These are phyloP conservation scores for Nakazawaea ernobii DNA, from an alignment of 805 yeast species.

Conservation along the genomic window DNA sequence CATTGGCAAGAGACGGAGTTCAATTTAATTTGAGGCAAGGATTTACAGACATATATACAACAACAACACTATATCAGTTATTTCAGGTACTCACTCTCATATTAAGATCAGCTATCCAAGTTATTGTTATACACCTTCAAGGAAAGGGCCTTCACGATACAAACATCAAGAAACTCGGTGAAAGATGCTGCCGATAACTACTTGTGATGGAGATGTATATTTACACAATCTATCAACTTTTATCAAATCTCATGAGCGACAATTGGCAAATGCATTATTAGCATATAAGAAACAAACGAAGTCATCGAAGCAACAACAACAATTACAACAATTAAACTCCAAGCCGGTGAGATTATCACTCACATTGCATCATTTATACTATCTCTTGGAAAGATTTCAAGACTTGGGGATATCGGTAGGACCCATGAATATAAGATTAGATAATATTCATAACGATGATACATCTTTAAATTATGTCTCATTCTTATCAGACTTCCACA, in stretches of 20 bases:
- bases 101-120: too few species aligned
- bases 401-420: slow-evolving; percentile 46
- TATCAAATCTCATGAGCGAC: slow-evolving; percentile 50
- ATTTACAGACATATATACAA: too few species aligned
- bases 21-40: too few species aligned
- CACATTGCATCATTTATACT: slow-evolving; percentile 60
- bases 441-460: slow-evolving; percentile 47
- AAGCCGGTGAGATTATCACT: slow-evolving; percentile 54
- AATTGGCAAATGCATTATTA: slow-evolving; percentile 51
- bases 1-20: too few species aligned
- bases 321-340: slow-evolving; percentile 12
- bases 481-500: slow-evolving; percentile 50
- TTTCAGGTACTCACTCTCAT: too few species aligned
- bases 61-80: too few species aligned
- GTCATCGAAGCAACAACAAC: slow-evolving; percentile 8
- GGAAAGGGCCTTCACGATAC: too few species aligned
- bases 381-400: slow-evolving; percentile 52
- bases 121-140: too few species aligned
- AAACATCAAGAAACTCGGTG: too few species aligned
- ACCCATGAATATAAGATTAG: slow-evolving; percentile 55
- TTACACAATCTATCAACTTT: slow-evolving; percentile 48
- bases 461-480: slow-evolving; percentile 47
- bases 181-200: slow-evolving; percentile 11
- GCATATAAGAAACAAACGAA: slow-evolving; percentile 38
- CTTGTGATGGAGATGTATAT: slow-evolving; percentile 53